Evolutionary conservation across 768 basidiomycete genomes (phyloP).

Genomic region (Xerocomellus intermedius): DNA sequence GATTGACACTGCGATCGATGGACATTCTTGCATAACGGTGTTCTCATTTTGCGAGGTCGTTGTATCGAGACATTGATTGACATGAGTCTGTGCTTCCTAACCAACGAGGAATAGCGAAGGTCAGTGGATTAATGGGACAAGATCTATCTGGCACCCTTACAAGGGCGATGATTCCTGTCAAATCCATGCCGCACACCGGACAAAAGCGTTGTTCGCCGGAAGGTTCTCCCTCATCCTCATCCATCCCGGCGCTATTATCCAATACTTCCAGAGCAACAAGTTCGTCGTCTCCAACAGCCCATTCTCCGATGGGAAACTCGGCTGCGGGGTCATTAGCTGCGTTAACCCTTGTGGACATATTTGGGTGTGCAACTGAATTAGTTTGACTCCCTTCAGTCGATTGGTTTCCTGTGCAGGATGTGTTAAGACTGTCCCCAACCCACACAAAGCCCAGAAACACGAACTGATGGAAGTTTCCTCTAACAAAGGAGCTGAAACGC

Average conservation of each 20-base stretch:
- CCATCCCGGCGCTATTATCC: slow-evolving; percentile 21
- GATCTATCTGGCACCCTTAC: slow-evolving; percentile 29
- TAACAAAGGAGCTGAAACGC: slow-evolving; percentile 18
- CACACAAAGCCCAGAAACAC: slow-evolving; percentile 6
- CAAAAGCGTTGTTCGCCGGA: slow-evolving; percentile 14
- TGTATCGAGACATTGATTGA: slow-evolving; percentile 54
- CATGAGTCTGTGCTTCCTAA: slow-evolving; percentile 53
- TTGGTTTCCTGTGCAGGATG: slow-evolving; percentile 1
- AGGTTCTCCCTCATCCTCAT: slow-evolving; percentile 22
- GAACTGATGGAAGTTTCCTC: slow-evolving; percentile 4
- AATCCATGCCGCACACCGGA: slow-evolving; percentile 24
- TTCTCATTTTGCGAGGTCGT: slow-evolving; percentile 12
- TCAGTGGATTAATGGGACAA: background rate
- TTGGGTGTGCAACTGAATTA: background rate
- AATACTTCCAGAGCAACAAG: slow-evolving; percentile 34
- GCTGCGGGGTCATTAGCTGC: background rate
- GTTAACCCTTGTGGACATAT: background rate
- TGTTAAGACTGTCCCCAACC: background rate
- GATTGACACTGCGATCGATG: background rate
- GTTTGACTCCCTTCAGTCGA: background rate
- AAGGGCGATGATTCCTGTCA: slow-evolving; percentile 4
- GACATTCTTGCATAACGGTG: background rate
- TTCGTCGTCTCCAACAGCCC: slow-evolving; percentile 78
- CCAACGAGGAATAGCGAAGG: background rate
- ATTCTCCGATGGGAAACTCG: slow-evolving; percentile 45